Evolutionary conservation across 148 eudicot genomes (phyloP), one percentile per base, ranked within the genome.

Genomic region (Fagopyrum tataricum): DNA sequence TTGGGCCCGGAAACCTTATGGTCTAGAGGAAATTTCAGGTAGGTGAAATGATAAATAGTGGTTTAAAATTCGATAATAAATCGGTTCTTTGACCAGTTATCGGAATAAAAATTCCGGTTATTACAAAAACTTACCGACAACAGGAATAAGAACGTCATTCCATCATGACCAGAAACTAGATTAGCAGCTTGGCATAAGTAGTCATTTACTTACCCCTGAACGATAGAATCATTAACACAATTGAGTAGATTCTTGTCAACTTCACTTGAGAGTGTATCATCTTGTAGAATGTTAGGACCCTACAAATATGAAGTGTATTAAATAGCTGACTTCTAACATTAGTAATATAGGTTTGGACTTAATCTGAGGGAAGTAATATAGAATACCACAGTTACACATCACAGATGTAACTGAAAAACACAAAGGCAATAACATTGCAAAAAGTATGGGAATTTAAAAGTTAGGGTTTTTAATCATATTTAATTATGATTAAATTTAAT

Each of bases 181-280:
- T 7, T 13, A 26, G 68, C 14, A 41, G 37, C 0, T 42, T 7
- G 68, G 18, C 15, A 37, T 13, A 62, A 62, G 17, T 26, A 0
- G 14, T 62, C 14, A 62, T 5, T 41, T n/a, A 48, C 78, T 81
- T 87, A 96, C 99, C 99, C 97, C 78, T 96, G 99, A 75, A 96
- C 97, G 77, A 96, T 92, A 58, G 99, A 96, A 84, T 96, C 99
- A 77, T 90, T 96, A 24, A 92, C 97, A 23, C 96, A 86, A 83
- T 76, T 96, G 79, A 96, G 79, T 75, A 92, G 82, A 76, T 79
- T 79, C 86, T 96, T 92, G 82, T 96, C 99, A 49, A 96, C 99
- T 85, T 96, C 99, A 86, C 94, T 86, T 13, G 99, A 86, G 55
- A 96, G 99, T 1, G 99, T 96, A 86, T 96, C 99, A 81, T 96